phyloP scores from a whole-genome alignment of 345 rosid species.

The Excoecaria agallocha region DNA sequence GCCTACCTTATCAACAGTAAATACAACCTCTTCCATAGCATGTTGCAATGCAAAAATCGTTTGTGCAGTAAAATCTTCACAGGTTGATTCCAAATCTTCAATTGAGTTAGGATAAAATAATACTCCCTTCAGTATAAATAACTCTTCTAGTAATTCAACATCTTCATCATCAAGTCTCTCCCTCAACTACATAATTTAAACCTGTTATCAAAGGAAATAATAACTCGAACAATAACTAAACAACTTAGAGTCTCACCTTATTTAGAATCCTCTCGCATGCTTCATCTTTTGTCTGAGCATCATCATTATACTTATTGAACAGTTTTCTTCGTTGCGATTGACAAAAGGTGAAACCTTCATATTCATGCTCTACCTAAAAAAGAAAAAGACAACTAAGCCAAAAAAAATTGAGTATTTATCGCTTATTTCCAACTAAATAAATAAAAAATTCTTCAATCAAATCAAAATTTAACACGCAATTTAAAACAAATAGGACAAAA shows the following conservation, averaged over 20 bases:
- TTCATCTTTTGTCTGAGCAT: constrained; percentile 38
- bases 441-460: too few relatives aligned
- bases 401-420: too few relatives aligned
- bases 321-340: constrained; percentile 35
- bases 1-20: constrained; percentile 50
- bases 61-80: constrained; percentile 38
- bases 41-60: constrained; percentile 49
- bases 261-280: constrained; percentile 45
- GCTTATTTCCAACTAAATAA: too few relatives aligned
- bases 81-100: constrained; percentile 45
- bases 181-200: constrained; percentile 44
- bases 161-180: constrained; percentile 58
- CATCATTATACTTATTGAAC: constrained; percentile 33
- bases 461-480: too few relatives aligned
- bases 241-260: constrained; percentile 42
- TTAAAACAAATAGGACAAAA: too few relatives aligned
- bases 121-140: constrained; percentile 52
- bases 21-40: constrained; percentile 49
- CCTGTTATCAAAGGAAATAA: constrained; percentile 12
- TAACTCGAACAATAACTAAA: neutral
- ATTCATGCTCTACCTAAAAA: too few relatives aligned
- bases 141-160: constrained; percentile 63
- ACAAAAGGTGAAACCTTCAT: constrained; percentile 58
- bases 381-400: too few relatives aligned
- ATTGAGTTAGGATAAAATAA: constrained; percentile 38